Evolutionary conservation across 2,329 filamentous ascomycete genomes (phyloP).

Genomic region (Raffaelea albimanens): DNA sequence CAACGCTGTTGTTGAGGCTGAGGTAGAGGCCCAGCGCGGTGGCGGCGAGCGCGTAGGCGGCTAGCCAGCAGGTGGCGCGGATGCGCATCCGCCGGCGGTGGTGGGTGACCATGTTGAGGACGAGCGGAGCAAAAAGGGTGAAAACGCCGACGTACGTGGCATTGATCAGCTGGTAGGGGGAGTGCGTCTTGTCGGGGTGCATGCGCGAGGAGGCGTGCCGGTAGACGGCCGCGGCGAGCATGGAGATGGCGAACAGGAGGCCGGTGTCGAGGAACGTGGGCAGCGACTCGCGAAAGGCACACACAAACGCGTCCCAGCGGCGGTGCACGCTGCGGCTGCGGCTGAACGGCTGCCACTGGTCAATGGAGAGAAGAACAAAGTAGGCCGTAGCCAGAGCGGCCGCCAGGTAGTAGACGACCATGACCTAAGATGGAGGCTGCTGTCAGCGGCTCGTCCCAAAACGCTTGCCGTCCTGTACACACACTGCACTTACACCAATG

Average conservation of each 20-base stretch:
- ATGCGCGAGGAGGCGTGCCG: constrained; percentile 9
- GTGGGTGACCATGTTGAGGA: constrained; percentile 11
- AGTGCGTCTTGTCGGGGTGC: constrained; percentile 11
- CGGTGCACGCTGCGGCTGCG: neutral
- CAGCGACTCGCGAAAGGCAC: constrained; percentile 11
- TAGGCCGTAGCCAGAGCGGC: constrained; percentile 9
- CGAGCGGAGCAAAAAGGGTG: constrained; percentile 12
- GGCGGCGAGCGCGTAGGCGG: constrained; percentile 12
- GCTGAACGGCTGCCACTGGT: constrained; percentile 5
- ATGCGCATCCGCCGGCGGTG: constrained; percentile 11
- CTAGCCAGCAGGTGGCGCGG: constrained; percentile 14
- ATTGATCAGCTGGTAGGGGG: constrained; percentile 14
- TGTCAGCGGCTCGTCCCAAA: neutral
- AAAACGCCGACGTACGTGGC: constrained; percentile 15
- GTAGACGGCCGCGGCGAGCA: constrained; percentile 9
- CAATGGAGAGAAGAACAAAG: constrained; percentile 8
- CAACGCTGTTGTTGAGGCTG: neutral
- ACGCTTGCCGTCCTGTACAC: neutral
- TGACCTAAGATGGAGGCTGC: constrained; percentile 6
- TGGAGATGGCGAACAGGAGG: constrained; percentile 14
- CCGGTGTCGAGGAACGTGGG: constrained; percentile 12
- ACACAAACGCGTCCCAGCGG: neutral
- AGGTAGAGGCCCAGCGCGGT: constrained; percentile 13
- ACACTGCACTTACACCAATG: constrained; percentile 5
- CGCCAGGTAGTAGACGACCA: constrained; percentile 14